Percentiles rank a stretch among this genome's conserved stretches.
phyloP scores from a whole-genome alignment of 495 filamentous ascomycete genomes.

The Trichoderma parareesei region DNA sequence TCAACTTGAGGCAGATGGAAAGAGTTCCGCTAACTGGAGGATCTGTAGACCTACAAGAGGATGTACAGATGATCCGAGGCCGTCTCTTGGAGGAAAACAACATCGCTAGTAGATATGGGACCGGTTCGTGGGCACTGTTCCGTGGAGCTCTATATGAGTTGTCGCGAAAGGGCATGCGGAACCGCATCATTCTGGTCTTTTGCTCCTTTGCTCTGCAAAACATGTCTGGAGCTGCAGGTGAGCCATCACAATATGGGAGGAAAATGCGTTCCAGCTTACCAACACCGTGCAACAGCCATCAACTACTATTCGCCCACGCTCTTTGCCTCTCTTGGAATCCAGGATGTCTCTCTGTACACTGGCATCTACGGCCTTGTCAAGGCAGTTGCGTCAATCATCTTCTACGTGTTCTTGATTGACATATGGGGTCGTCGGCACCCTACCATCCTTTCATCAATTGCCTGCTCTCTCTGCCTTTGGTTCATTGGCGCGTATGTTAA shows the following conservation, averaged over 20 bases:
- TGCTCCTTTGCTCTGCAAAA: conserved; percentile 29
- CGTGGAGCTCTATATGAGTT: conserved; percentile 21
- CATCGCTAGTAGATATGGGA: conserved; percentile 15
- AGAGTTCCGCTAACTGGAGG: background rate
- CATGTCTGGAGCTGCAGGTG: conserved; percentile 21
- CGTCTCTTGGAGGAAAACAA: conserved; percentile 23
- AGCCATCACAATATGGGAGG: background rate
- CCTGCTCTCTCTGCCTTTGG: conserved; percentile 25
- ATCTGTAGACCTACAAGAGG: conserved; percentile 16
- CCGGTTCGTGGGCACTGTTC: conserved; percentile 20
- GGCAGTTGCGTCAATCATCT: conserved; percentile 23
- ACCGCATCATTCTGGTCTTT: conserved; percentile 30
- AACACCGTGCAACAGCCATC: conserved; percentile 14
- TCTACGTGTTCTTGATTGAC: conserved; percentile 25
- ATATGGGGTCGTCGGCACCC: conserved; percentile 24
- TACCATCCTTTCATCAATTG: conserved; percentile 25
- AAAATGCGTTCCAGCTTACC: background rate
- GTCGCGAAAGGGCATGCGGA: conserved; percentile 26
- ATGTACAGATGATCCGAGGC: conserved; percentile 19
- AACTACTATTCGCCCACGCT: conserved; percentile 31
- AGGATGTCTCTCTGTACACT: conserved; percentile 26
- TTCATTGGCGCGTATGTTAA: conserved; percentile 26
- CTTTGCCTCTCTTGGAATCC: conserved; percentile 25
- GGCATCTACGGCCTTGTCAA: conserved; percentile 28
- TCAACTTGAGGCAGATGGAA: background rate